These are phyloP conservation scores for Fusarium sp. DNA, from an alignment of 2,329 filamentous ascomycete genomes.

Conservation along the genomic window DNA sequence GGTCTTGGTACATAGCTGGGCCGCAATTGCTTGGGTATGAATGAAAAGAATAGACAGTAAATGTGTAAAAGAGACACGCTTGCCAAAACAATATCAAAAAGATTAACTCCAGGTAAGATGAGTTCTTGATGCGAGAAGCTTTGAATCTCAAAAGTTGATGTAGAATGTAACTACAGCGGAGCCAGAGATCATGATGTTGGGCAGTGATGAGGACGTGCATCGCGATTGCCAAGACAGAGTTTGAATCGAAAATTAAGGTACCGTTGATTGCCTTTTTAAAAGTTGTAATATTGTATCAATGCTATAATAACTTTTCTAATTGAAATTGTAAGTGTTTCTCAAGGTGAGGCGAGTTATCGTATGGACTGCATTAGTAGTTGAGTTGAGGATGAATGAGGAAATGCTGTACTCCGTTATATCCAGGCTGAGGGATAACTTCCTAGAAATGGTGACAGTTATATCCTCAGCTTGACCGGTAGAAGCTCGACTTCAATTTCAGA, in stretches of 20 bases:
- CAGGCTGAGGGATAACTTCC: background rate
- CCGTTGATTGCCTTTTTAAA: background rate
- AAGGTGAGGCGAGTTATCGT: background rate
- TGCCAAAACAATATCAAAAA: background rate
- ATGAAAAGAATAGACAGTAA: background rate
- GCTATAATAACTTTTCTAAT: too few relatives aligned
- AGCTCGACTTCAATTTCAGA: background rate
- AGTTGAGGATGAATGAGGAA: background rate
- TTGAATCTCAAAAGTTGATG: constrained; percentile 7
- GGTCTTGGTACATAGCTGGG: background rate
- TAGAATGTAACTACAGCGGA: constrained; percentile 19
- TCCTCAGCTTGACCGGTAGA: background rate
- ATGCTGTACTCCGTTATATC: background rate
- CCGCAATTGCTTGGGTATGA: background rate
- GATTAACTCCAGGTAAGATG: background rate
- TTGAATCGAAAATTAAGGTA: background rate
- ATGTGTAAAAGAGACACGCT: background rate
- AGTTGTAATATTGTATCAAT: background rate
- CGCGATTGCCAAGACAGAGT: constrained; percentile 20
- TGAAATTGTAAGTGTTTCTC: background rate
- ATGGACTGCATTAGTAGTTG: background rate
- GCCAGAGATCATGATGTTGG: constrained; percentile 18
- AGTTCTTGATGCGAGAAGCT: background rate
- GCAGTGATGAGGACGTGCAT: constrained; percentile 33
- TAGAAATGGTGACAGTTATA: background rate